Base-by-base conservation (phyloP, 352 stramenopile species). In the Phytopythium cucurbitacearum region DNA sequence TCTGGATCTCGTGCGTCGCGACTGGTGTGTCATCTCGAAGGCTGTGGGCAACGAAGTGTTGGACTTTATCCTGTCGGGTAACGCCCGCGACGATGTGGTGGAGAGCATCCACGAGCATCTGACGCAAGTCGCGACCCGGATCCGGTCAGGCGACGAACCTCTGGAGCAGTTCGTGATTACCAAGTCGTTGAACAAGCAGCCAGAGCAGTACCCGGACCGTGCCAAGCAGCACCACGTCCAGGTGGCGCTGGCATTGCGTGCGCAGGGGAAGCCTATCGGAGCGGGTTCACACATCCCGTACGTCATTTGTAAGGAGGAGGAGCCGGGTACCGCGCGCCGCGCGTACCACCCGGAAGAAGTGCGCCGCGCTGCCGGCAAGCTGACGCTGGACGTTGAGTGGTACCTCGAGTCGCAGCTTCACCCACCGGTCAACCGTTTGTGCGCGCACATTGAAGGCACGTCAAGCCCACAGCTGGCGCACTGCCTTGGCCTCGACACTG, bases 11-110 rank as follows among this genome's bases (percentile, higher is more conserved):
- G 97, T 99, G 48, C 91, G 97, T 56, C 85, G 85, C 52, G 97
- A 99, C 80, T 99, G 97, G 97, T 99, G 97, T 69, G 87, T 98
- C 35, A 94, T 99, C 63, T 98, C 94, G 10, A 99, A 99, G 70
- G 89, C 95, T 9, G 92, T 98, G 39, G 98, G 98, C 42, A 89
- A 93, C 53, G 97, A 95, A 48, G 85, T 99, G 35, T 71, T 99
- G 7, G 96, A 99, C 73, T 91, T 98, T 47, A 98, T 99, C 50
- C 82, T 99, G 28, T 98, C 91, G 4, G 95, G 96, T 36, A 80
- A 89, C 28, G 72, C 84, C 3, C 87, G 97, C 50, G 96, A 99
- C 51, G 95, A 99, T 39, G 79, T 98, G 7, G 94, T 99, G 7
- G 83, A 98, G 21, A 96, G 85, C 53, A 99, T 99, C 63, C 88